Base-by-base conservation (phyloP, 2,329 filamentous ascomycete species). In the Gnomoniopsis smithogilvyi region DNA sequence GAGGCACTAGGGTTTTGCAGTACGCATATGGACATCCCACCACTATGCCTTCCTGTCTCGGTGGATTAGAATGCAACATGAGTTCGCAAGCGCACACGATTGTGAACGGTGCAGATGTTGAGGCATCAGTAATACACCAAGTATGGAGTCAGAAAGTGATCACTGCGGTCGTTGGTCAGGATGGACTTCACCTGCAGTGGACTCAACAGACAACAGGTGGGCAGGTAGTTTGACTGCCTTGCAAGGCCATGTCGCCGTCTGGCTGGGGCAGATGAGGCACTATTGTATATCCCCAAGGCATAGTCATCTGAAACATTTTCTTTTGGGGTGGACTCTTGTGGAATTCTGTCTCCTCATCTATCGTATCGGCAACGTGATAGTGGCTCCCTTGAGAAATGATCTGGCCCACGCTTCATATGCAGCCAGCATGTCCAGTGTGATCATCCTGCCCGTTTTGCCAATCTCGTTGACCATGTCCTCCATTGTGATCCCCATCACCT, bases 391-490 rank as follows among this genome's bases (percentile, higher is more conserved):
- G 6, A 54, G 41, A 51, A 77, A 74, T 65, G 69, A 66, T 67
- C 78, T 63, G 66, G 73, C 68, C 72, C 78, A 68, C 60, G 74
- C 68, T 51, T 67, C 62, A 58, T 78, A 74, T 19, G 69, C 69
- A 11, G 66, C 56, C 33, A 74, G 57, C 67, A 74, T 71, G 30
- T 68, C 72, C 38, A 66, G 66, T 54, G 70, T 74, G 22, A 74
- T 73, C 51, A 73, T 75, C 64, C 72, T 75, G 22, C 73, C 73
- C 50, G 68, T 68, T 47, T 63, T 66, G 45, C 54, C 48, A 14
- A 73, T 68, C 17, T 67, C 68, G 3, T 54, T 45, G 49, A 52
- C 24, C 14, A 70, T 62, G 14, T 66, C 64, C 4, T 65, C 66
- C 74, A 78, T 79, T 21, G 56, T 65, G 33, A 79, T 68, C 26